A percentile compares a stretch with the other conserved stretches of the same genome.
phyloP scores from a whole-genome alignment of 805 yeast genomes.

The Saccharomyces kudriavzevii region DNA sequence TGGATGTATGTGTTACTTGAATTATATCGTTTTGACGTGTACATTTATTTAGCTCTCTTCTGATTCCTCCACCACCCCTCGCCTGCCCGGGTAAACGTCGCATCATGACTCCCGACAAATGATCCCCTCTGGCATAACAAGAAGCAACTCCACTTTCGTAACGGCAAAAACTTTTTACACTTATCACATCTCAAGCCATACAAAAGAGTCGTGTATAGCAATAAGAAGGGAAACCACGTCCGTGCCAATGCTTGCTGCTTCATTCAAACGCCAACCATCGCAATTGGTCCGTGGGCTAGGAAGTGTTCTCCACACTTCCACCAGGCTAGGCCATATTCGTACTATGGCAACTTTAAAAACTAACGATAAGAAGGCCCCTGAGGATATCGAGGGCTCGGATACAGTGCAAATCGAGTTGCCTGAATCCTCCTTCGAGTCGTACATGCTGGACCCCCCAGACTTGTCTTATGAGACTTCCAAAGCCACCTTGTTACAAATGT shows the following conservation, averaged over 20 bases:
- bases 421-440: slow-evolving; percentile 76
- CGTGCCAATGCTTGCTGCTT: slow-evolving; percentile 2
- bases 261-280: slow-evolving; percentile 2
- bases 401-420: slow-evolving; percentile 54
- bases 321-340: not conserved
- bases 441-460: slow-evolving; percentile 67
- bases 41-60: not conserved
- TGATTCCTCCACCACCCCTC: not conserved
- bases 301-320: not conserved
- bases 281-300: not conserved
- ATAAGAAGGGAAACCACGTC: not conserved
- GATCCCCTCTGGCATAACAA: not conserved
- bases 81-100: not conserved
- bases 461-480: slow-evolving; percentile 72
- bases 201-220: not conserved
- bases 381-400: slow-evolving; percentile 16
- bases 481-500: slow-evolving; percentile 77
- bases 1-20: not conserved
- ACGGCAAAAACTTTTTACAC: not conserved
- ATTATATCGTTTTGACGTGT: not conserved
- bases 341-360: not conserved
- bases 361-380: not conserved
- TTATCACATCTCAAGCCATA: not conserved
- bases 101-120: not conserved
- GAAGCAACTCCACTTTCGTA: not conserved